phyloP scores from a whole-genome alignment of 208 protist genomes.

The Crithidia fasciculata region DNA sequence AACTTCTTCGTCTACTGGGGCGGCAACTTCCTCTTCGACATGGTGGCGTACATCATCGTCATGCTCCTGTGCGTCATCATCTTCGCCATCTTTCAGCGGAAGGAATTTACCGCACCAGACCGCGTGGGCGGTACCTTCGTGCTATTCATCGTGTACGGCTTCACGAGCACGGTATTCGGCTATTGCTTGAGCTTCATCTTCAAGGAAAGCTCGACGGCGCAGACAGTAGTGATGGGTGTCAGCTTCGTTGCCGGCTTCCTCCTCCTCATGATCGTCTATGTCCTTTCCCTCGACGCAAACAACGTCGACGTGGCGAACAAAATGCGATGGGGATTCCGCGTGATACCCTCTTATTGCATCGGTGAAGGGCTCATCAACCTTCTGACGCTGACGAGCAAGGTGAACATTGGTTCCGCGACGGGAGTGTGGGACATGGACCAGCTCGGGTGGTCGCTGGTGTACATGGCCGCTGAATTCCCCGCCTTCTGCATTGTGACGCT shows the following conservation, averaged over 20 bases:
- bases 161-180: constrained; percentile 24
- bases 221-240: constrained; percentile 48
- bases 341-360: constrained; percentile 54
- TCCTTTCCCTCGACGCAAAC: constrained; percentile 27
- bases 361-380: constrained; percentile 61
- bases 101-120: constrained; percentile 40
- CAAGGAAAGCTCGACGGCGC: constrained; percentile 50
- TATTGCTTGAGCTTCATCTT: constrained; percentile 62
- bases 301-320: constrained; percentile 26
- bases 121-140: constrained; percentile 28
- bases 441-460: constrained; percentile 35
- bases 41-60: constrained; percentile 34
- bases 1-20: constrained; percentile 63
- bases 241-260: constrained; percentile 59
- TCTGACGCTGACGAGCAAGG: constrained; percentile 16
- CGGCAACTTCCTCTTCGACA: constrained; percentile 56
- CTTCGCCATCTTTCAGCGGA: constrained; percentile 43
- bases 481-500: constrained; percentile 31
- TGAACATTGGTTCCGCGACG: neutral
- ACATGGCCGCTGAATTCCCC: constrained; percentile 50
- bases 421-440: constrained; percentile 30
- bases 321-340: constrained; percentile 44
- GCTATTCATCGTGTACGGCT: constrained; percentile 43
- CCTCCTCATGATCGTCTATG: constrained; percentile 38
- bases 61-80: constrained; percentile 33